phyloP scores from a whole-genome alignment of 805 yeast genomes.

The Blastobotrys chiropterorum region DNA sequence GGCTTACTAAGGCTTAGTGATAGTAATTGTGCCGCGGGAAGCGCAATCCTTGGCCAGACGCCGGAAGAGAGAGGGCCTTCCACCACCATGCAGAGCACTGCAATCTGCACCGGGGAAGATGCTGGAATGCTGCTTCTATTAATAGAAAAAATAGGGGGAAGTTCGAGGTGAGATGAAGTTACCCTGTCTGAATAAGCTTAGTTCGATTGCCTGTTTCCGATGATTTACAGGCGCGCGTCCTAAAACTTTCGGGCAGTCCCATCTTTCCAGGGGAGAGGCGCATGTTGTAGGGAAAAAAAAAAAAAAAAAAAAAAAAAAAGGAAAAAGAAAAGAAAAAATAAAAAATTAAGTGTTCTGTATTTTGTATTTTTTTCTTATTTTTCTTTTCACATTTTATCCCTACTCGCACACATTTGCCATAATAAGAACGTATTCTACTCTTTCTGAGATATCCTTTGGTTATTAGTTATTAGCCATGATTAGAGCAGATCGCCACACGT shows the following conservation, averaged over 20 bases:
- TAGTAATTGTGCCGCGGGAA: too few relatives aligned
- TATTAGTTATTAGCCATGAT: background rate
- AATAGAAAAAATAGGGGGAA: background rate
- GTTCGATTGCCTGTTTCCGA: background rate
- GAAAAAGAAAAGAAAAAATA: background rate
- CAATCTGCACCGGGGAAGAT: too few relatives aligned
- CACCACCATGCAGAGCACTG: too few relatives aligned
- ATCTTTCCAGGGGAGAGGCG: background rate
- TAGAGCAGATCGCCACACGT: constrained; percentile 32
- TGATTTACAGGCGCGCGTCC: background rate
- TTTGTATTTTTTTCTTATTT: too few relatives aligned
- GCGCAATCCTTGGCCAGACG: too few relatives aligned
- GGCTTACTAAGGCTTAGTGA: too few relatives aligned
- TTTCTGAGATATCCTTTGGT: background rate
- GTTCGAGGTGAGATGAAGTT: background rate
- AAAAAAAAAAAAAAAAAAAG: too few relatives aligned
- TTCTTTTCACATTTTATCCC: background rate
- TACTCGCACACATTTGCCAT: background rate
- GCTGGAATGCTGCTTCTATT: background rate
- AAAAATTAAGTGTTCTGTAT: background rate
- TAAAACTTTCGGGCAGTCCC: background rate
- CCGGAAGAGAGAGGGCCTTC: too few relatives aligned
- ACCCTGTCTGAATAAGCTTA: background rate
- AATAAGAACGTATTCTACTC: too few relatives aligned
- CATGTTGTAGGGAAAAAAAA: background rate